Conservation (phyloP, 345 rosid species). For the Salix viminalis region DNA sequence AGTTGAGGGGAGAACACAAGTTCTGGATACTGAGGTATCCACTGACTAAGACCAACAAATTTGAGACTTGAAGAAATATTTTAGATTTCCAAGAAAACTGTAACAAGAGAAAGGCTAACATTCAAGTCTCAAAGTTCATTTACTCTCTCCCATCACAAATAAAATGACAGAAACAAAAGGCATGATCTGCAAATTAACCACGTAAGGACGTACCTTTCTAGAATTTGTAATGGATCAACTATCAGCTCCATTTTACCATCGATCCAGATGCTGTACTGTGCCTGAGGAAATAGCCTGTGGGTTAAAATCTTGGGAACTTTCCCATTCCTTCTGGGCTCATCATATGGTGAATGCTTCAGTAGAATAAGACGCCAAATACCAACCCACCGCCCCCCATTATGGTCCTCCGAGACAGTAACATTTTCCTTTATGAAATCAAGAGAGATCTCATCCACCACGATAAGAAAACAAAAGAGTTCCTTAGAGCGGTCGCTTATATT, state of each 20-base stretch:
- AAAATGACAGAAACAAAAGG: not conserved
- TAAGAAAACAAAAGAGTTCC: conserved; percentile 84
- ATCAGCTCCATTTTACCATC: conserved; percentile 98
- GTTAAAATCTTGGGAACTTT: conserved; percentile 95
- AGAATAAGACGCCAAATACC: conserved; percentile 91
- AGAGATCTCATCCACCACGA: conserved; percentile 85
- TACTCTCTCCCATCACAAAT: not conserved
- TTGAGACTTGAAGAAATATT: no score
- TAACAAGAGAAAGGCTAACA: not conserved
- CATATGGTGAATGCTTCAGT: conserved; percentile 80
- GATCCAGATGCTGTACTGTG: conserved; percentile 96
- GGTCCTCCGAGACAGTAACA: conserved; percentile 60
- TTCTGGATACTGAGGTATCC: not conserved
- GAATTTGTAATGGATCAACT: conserved; percentile 78
- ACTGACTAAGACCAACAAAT: not conserved
- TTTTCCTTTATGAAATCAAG: conserved; percentile 58
- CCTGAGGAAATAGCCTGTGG: conserved; percentile 90
- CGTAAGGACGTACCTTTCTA: conserved; percentile 63
- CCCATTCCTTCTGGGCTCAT: conserved; percentile 95
- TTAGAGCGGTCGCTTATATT: conserved; percentile 68
- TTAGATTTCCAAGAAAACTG: not conserved
- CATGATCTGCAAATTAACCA: not conserved
- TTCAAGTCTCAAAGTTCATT: not conserved
- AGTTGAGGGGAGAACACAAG: not conserved
- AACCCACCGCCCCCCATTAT: conserved; percentile 73